These are phyloP conservation scores for Phialophora macrospora DNA, from an alignment of 2,329 filamentous ascomycete species.

Conservation along the genomic window DNA sequence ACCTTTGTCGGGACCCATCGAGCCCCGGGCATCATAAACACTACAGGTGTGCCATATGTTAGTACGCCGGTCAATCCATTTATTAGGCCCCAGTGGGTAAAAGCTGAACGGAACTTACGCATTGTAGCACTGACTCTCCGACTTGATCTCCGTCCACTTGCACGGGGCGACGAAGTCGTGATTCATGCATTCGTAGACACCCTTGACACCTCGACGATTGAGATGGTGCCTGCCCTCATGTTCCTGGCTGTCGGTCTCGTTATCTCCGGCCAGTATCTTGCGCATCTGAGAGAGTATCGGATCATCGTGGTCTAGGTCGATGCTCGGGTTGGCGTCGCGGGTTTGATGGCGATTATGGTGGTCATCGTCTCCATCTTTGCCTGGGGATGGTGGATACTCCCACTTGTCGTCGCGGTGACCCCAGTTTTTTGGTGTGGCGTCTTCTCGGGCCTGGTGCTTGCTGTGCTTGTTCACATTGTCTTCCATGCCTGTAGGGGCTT, in stretches of 20 bases:
- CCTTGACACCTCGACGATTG: slow-evolving; percentile 1
- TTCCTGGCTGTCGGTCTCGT: neutral
- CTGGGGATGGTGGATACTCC: neutral
- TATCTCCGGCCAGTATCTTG: neutral
- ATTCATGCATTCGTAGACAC: slow-evolving; percentile 29
- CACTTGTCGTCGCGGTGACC: neutral
- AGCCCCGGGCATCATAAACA: slow-evolving; percentile 20
- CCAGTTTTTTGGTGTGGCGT: neutral
- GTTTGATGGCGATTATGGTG: slow-evolving; percentile 1
- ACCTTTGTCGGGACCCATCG: slow-evolving; percentile 32
- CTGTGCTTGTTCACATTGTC: neutral
- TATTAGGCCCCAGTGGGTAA: neutral
- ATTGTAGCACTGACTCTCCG: slow-evolving; percentile 27
- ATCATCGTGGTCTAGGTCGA: neutral
- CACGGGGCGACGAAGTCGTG: slow-evolving; percentile 25
- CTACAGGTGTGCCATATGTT: slow-evolving; percentile 1
- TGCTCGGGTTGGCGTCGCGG: neutral
- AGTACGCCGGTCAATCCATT: neutral
- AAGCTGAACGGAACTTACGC: slow-evolving; percentile 11
- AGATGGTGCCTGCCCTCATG: slow-evolving; percentile 1
- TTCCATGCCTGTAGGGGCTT: neutral
- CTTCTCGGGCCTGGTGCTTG: slow-evolving; percentile 7
- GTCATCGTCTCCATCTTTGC: neutral
- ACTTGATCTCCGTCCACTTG: slow-evolving; percentile 22
- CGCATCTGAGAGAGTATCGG: neutral